Base-by-base conservation (phyloP, 768 basidiomycete genomes). In the Mycena chlorophos region DNA sequence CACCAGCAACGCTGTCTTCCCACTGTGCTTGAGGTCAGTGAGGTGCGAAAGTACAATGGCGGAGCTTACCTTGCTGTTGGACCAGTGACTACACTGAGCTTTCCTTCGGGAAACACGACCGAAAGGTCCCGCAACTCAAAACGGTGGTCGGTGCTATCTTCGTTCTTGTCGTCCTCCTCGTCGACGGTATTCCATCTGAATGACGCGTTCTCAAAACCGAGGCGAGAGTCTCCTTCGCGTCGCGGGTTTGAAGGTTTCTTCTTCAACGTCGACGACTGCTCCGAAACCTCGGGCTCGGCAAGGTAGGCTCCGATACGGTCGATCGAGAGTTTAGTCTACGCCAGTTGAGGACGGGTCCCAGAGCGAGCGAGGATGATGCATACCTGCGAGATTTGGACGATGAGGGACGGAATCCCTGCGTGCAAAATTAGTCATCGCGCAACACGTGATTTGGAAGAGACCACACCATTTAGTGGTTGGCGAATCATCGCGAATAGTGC, bases 401-500 rank as follows among this genome's bases (percentile, higher is more conserved):
- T 82, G 78, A 84, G 93, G 6, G 82, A 75, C 0, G 93, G 93
- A 46, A 96, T 85, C 26, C 89, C 79, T 19, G 76, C 67, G 28
- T 87, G 85, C 50, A 40, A 4, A 30, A 10, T 59, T 20, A 55
- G 28, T 28, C 23, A 26, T 29, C 2, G 52, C 5, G 47, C 30
- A 39, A 26, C 17, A 8, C 10, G 14, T 12, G 16, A 37, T 28
- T 14, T 6, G 13, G 20, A 6, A 8, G 3, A 51, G n/a, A n/a
- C n/a, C 45, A 2, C n/a, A 60, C 58, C 52, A 14, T 28, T 58
- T 57, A 73, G n/a, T 62, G 85, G 58, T 13, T 53, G 45, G 80
- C 84, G 80, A 63, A 97, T 78, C 94, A 97, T 94, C 43, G 78
- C 78, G 70, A 96, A 96, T 39, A 96, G 69, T 0, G 91, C 82